Evolutionary conservation across 257 asterid genomes (phyloP), one percentile per base, ranked within the genome.

Genomic region (Primulina tabacum): DNA sequence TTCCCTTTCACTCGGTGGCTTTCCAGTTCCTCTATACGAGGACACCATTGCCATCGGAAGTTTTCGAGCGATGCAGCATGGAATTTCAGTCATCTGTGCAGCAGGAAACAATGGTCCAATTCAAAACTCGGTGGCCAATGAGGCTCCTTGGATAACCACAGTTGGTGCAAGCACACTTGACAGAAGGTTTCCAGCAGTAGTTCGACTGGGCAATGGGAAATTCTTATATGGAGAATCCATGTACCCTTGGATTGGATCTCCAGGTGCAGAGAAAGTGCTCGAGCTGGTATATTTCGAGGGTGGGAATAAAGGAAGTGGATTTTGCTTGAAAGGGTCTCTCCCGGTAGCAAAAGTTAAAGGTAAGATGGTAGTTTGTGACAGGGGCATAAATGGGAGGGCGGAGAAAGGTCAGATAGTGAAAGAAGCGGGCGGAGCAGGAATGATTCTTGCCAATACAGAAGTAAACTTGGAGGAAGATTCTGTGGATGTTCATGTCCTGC

Each of bases 41-140:
- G 97, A 92, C 79, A 87, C 81, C 16, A 90, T 90, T 20, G 98
- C 97, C 76, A 86, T 90, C 8, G 96, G 98, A 20, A 88, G 97
- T 74, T 92, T 87, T 62, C 86, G 96, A 40, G 98, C 96, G 0
- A 75, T 90, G 92, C 95, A 90, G 76, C 96, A 84, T 17, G 97
- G 98, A 16, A 88, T 92, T 66, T 74, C 90, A 4, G 96, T 92
- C 20, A 68, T 90, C 24, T 90, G 96, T 24, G 95, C 96, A 2
- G 98, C 97, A n/a, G 97, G 98, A 60, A 92, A 92, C 43, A 88
- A 88, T 8, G 98, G 98, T 1, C 97, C 97, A 8, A 68, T 84
- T 26, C 79, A 78, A 62, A 87, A 87, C 72, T 92, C 97, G 2
- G 96, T 90, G 11, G 89, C 92, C 17, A 92, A 92, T 14, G 93